Conservation (phyloP, 345 rosid genomes). For the Gossypium australe region DNA sequence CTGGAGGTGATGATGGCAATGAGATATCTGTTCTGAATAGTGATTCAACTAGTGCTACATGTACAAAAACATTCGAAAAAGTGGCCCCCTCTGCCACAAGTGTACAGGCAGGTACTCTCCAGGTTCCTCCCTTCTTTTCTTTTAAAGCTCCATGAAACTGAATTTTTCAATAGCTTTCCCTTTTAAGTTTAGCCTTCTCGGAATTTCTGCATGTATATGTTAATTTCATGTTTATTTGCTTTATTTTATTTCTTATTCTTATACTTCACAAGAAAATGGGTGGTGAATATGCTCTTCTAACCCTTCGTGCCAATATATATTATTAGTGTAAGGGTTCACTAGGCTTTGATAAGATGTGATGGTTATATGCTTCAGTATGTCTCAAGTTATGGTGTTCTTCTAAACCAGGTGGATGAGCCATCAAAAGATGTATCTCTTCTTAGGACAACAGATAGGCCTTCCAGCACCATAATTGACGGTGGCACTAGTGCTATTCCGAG, state of each 20-base stretch:
- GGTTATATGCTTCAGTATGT: background rate
- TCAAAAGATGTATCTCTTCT: background rate
- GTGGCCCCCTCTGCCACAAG: conserved; percentile 26
- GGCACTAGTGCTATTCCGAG: conserved; percentile 5
- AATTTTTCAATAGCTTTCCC: background rate
- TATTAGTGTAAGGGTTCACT: background rate
- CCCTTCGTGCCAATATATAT: background rate
- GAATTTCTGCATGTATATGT: background rate
- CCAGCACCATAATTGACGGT: background rate
- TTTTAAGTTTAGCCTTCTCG: background rate
- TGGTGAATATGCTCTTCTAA: no score
- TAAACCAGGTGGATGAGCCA: conserved; percentile 34
- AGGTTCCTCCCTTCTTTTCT: background rate
- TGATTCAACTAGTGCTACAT: conserved; percentile 20
- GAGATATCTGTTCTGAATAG: conserved; percentile 23
- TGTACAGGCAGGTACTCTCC: conserved; percentile 53
- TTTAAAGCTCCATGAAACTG: background rate
- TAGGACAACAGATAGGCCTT: conserved; percentile 10
- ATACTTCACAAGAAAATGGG: no score
- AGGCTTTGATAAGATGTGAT: background rate
- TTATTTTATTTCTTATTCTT: background rate
- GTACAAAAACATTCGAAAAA: conserved; percentile 25
- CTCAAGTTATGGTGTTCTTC: background rate
- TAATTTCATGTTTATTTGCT: no score
- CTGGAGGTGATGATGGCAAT: conserved; percentile 22